Conservation (phyloP, 2,329 filamentous ascomycete genomes). For the Remersonia thermophila region DNA sequence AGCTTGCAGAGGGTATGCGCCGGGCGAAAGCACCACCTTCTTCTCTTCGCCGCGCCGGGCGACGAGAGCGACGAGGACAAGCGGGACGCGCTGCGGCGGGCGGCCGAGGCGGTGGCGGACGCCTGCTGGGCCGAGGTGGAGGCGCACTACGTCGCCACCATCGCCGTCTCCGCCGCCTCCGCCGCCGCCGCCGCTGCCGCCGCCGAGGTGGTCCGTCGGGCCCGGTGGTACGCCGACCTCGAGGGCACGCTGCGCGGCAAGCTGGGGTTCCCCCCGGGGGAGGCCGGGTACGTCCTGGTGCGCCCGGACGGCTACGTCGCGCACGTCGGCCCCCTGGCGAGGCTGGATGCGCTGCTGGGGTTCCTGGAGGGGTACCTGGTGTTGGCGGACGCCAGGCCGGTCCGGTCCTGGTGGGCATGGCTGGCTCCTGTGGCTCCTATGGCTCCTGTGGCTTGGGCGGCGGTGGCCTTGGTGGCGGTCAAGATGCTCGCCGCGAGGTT, state of each 20-base stretch:
- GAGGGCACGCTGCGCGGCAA: conserved; percentile 19
- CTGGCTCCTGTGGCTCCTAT: too few species aligned
- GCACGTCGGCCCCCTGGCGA: conserved; percentile 20
- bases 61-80: conserved; percentile 2
- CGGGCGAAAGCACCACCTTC: conserved; percentile 19
- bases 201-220: background rate
- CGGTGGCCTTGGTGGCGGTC: too few species aligned
- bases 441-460: too few species aligned
- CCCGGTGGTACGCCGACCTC: conserved; percentile 13
- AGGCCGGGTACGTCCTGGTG: conserved; percentile 20
- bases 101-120: conserved; percentile 7
- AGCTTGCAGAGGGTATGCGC: conserved; percentile 19
- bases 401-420: too few species aligned
- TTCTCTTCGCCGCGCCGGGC: conserved; percentile 22
- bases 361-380: conserved; percentile 5
- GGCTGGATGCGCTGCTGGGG: conserved; percentile 16
- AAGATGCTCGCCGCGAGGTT: too few species aligned
- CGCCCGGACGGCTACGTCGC: conserved; percentile 24
- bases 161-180: too few species aligned
- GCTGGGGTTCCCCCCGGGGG: conserved; percentile 23
- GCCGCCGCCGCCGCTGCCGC: too few species aligned
- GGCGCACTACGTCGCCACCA: conserved; percentile 13
- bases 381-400: too few species aligned
- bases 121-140: conserved; percentile 10
- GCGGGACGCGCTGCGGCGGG: conserved; percentile 10